Percentiles rank a stretch among this genome's conserved stretches.
Evolutionary conservation across 2,329 filamentous ascomycete genomes (phyloP).

Genomic region (Grosmannia clavigera): DNA sequence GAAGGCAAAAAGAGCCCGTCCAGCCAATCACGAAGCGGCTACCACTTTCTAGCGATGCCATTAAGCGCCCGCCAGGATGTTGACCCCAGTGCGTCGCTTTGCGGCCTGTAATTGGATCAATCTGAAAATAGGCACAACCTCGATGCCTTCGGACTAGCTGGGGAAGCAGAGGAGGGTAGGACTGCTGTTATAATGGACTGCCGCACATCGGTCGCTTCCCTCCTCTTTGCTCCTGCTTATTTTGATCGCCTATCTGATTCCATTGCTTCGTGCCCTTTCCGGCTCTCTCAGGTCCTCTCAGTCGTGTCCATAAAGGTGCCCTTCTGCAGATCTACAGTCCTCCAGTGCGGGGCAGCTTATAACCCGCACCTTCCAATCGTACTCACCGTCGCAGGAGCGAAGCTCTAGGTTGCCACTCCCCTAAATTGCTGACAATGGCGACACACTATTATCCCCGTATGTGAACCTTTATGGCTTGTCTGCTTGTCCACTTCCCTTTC

Average conservation of each 20-base stretch:
- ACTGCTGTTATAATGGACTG: not conserved
- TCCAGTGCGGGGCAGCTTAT: not conserved
- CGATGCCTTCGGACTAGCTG: not conserved
- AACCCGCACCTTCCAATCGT: not conserved
- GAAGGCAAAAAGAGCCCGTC: not conserved
- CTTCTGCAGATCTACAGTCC: not conserved
- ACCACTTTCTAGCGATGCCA: too few relatives aligned
- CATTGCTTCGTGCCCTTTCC: not conserved
- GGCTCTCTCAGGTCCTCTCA: not conserved
- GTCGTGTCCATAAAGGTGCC: not conserved
- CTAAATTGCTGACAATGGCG: not conserved
- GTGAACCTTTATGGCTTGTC: not conserved
- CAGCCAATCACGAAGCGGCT: not conserved
- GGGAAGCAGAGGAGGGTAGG: not conserved
- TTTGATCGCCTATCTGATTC: not conserved
- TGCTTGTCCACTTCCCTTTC: not conserved
- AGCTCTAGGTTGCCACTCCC: not conserved
- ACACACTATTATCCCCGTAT: slow-evolving; percentile 1
- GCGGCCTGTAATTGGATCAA: not conserved
- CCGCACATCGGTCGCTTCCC: not conserved
- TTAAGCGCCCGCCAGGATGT: not conserved
- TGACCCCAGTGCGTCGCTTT: not conserved
- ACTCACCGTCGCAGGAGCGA: not conserved
- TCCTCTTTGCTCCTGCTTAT: not conserved
- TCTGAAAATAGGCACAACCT: not conserved